Percentiles rank a stretch among this genome's conserved stretches.
Evolutionary conservation across 441 rosid species (phyloP).

Genomic region (Mallotus japonicus): DNA sequence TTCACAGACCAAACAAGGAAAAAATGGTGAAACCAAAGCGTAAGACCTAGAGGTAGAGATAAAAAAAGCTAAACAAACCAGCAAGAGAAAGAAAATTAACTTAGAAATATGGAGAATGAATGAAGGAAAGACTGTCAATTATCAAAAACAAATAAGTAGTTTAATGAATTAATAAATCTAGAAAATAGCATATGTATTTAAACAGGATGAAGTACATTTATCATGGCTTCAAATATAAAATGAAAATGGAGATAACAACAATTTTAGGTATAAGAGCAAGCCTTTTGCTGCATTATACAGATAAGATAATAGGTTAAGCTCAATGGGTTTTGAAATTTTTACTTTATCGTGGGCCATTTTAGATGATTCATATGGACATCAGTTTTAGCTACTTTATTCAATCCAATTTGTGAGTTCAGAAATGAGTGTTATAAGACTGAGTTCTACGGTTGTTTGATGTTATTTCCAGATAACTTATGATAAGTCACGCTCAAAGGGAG

Average conservation of each 20-base stretch:
- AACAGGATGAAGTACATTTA: background rate
- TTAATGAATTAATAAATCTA: background rate
- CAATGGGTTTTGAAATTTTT: background rate
- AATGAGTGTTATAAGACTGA: background rate
- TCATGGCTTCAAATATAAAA: background rate
- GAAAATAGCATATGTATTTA: background rate
- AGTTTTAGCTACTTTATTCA: background rate
- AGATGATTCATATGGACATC: background rate
- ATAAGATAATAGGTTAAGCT: background rate
- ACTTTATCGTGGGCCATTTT: background rate
- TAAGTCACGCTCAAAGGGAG: no score
- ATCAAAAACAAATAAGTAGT: background rate
- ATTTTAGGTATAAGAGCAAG: background rate
- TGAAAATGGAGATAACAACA: background rate
- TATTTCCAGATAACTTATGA: background rate
- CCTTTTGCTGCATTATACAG: background rate
- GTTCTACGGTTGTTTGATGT: background rate
- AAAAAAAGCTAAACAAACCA: background rate
- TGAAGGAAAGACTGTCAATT: background rate
- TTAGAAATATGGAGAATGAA: background rate
- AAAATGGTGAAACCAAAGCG: background rate
- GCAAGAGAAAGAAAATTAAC: background rate
- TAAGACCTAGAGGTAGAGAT: background rate
- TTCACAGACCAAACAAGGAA: background rate
- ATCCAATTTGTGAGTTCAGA: background rate